Evolutionary conservation across 1,284 basidiomycete genomes (phyloP).

Genomic region (Schizophyllum amplum): DNA sequence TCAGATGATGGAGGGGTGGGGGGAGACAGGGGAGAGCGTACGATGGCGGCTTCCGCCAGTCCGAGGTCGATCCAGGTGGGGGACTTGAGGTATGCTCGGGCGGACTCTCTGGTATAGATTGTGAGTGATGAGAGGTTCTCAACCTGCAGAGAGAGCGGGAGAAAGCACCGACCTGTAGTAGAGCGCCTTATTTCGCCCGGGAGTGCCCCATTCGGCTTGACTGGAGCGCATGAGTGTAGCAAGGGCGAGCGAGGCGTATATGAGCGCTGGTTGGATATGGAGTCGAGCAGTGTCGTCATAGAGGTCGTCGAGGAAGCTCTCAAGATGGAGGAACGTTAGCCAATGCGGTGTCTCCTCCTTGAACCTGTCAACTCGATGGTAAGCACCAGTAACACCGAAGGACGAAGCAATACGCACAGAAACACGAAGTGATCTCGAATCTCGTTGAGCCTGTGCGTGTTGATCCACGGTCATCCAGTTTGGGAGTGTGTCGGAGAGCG

Average conservation of each 20-base stretch:
- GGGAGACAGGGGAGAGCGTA: constrained; percentile 26
- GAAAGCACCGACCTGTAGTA: constrained; percentile 13
- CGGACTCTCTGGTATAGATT: neutral
- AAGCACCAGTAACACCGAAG: constrained; percentile 1
- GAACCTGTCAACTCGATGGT: constrained; percentile 26
- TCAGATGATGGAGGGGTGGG: constrained; percentile 1
- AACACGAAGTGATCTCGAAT: constrained; percentile 6
- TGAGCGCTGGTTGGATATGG: constrained; percentile 59
- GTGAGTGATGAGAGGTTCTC: neutral
- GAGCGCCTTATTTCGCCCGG: constrained; percentile 44
- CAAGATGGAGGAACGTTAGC: constrained; percentile 57
- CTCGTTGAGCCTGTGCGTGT: constrained; percentile 15
- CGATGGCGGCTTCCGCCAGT: constrained; percentile 68
- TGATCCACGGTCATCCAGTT: constrained; percentile 8
- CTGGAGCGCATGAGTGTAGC: constrained; percentile 69
- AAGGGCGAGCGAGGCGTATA: constrained; percentile 60
- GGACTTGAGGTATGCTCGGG: constrained; percentile 13
- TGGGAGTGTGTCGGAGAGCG: too few relatives aligned
- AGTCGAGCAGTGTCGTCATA: constrained; percentile 39
- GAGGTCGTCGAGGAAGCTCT: constrained; percentile 45
- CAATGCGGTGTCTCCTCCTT: constrained; percentile 39
- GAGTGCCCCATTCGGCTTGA: constrained; percentile 44
- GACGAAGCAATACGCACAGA: constrained; percentile 3
- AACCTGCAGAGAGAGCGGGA: too few relatives aligned
- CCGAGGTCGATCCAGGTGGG: constrained; percentile 48